These are phyloP conservation scores for Cyclotella atomus DNA, from an alignment of 108 stramenopile genomes.

Conservation along the genomic window DNA sequence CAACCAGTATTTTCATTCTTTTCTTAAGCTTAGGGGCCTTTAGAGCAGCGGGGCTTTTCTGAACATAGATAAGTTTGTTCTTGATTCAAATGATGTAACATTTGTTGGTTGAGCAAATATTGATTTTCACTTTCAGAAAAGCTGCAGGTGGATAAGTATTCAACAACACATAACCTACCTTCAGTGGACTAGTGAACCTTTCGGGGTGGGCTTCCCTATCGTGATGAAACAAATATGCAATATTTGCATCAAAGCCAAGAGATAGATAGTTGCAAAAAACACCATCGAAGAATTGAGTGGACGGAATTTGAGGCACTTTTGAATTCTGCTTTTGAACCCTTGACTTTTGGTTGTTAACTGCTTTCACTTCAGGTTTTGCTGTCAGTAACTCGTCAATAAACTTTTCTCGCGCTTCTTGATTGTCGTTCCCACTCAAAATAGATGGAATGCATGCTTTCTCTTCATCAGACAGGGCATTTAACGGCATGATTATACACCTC, in stretches of 20 bases:
- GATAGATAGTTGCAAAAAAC: conserved; percentile 80
- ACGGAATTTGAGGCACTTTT: neutral
- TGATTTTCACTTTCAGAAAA: too few relatives aligned
- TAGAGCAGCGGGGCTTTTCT: conserved; percentile 45
- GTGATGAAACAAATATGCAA: conserved; percentile 64
- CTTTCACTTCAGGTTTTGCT: conserved; percentile 10
- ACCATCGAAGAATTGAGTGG: conserved; percentile 54
- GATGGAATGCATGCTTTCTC: conserved; percentile 49
- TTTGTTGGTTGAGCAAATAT: too few relatives aligned
- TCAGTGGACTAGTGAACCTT: conserved; percentile 57
- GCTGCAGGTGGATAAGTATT: too few relatives aligned
- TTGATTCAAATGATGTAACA: too few relatives aligned
- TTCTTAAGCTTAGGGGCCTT: conserved; percentile 45
- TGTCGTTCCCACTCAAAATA: conserved; percentile 38
- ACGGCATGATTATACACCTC: conserved; percentile 54
- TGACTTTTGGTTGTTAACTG: neutral
- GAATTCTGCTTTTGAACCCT: neutral
- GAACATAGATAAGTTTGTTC: conserved; percentile 67
- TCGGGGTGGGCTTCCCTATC: conserved; percentile 62
- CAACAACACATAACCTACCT: neutral
- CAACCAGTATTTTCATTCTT: conserved; percentile 43
- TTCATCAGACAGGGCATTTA: conserved; percentile 30
- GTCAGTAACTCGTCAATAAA: neutral
- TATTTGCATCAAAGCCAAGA: conserved; percentile 71
- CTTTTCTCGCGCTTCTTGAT: neutral